phyloP scores from a whole-genome alignment of 2,329 filamentous ascomycete species.

The Grosmannia penicillata region DNA sequence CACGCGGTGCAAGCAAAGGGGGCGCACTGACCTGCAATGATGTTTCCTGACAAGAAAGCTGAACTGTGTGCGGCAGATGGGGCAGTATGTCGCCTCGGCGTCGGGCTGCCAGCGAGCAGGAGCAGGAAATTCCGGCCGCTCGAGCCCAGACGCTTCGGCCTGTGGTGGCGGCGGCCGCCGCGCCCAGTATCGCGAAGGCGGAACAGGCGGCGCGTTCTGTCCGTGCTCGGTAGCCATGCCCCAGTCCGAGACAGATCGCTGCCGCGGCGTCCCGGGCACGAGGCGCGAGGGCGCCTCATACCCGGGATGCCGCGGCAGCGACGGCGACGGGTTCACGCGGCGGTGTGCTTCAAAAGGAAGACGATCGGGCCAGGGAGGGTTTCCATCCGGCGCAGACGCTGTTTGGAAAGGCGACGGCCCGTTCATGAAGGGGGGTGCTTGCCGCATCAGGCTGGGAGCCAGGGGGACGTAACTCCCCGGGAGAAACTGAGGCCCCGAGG shows the following conservation, averaged over 20 bases:
- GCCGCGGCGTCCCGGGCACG: background rate
- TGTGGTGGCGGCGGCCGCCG: background rate
- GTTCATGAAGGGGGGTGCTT: too few species aligned
- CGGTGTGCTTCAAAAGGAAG: too few species aligned
- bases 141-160: slow-evolving; percentile 9
- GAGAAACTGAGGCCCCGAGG: too few species aligned
- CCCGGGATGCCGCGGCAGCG: background rate
- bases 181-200: background rate
- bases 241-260: background rate
- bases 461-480: too few species aligned
- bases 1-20: background rate
- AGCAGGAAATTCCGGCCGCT: slow-evolving; percentile 40
- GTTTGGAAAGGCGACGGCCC: too few species aligned
- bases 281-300: background rate
- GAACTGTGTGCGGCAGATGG: slow-evolving; percentile 70
- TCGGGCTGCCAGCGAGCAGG: slow-evolving; percentile 85
- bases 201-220: background rate
- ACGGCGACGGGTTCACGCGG: background rate
- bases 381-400: too few species aligned
- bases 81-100: slow-evolving; percentile 64
- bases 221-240: background rate
- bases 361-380: too few species aligned
- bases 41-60: slow-evolving; percentile 80
- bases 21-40: slow-evolving; percentile 58
- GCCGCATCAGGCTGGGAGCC: too few species aligned